A percentile compares a stretch with the other conserved stretches of the same genome.
These are phyloP conservation scores for Xerocomus potaroensis DNA, from an alignment of 768 basidiomycete species.

Conservation along the genomic window DNA sequence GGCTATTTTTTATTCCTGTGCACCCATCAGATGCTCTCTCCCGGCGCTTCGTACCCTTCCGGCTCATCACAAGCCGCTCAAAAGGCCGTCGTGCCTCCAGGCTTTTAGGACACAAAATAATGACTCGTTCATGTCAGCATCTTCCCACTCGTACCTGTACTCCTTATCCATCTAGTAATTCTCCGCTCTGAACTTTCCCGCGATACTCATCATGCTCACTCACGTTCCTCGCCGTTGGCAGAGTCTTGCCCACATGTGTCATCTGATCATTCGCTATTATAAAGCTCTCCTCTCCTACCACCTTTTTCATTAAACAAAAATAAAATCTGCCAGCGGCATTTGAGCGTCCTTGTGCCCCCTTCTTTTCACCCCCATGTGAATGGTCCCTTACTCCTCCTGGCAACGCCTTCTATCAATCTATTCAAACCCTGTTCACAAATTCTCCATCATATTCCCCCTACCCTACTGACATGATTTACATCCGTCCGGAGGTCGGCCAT, in stretches of 20 bases:
- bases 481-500: conserved; percentile 28
- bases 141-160: no score
- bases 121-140: conserved; percentile 4
- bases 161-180: conserved; percentile 13
- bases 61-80: conserved; percentile 34
- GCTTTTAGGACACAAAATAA: conserved; percentile 59
- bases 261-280: conserved; percentile 28
- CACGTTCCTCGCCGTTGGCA: conserved; percentile 5
- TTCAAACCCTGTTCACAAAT: conserved; percentile 23
- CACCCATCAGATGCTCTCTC: conserved; percentile 63
- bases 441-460: conserved; percentile 15
- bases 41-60: conserved; percentile 50
- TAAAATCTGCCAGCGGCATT: conserved; percentile 19
- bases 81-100: conserved; percentile 75
- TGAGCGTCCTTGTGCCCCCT: conserved; percentile 17
- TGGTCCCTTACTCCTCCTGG: conserved; percentile 17
- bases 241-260: conserved; percentile 21
- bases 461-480: conserved; percentile 21
- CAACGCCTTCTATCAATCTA: conserved; percentile 27
- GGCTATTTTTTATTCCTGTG: conserved; percentile 11
- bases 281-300: conserved; percentile 21
- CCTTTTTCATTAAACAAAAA: conserved; percentile 18
- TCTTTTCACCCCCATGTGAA: conserved; percentile 22
- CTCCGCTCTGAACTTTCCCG: conserved; percentile 14
- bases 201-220: conserved; percentile 5